Evolutionary conservation across 768 basidiomycete species (phyloP).

Genomic region (Gloeopeniophorella convolvens): DNA sequence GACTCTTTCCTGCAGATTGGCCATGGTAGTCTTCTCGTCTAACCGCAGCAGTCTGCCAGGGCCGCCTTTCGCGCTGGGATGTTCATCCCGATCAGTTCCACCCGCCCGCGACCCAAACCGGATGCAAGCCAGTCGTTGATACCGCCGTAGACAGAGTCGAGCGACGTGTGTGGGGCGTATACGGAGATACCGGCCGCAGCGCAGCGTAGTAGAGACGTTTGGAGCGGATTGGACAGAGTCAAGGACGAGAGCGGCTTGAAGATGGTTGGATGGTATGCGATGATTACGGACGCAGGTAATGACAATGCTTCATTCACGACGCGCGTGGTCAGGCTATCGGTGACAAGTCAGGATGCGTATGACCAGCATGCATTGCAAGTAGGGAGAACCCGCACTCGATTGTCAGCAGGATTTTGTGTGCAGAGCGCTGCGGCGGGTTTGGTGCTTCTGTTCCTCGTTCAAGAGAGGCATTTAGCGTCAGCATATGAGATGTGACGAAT

Average conservation of each 20-base stretch:
- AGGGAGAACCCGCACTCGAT: conserved; percentile 34
- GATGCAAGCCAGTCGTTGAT: conserved; percentile 86
- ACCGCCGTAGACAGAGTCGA: conserved; percentile 79
- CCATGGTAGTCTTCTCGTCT: conserved; percentile 16
- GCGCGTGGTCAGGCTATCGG: conserved; percentile 58
- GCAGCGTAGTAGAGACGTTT: conserved; percentile 72
- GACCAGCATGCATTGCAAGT: background rate
- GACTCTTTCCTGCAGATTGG: conserved; percentile 37
- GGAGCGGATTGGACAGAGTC: conserved; percentile 72
- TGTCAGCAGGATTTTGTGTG: conserved; percentile 35
- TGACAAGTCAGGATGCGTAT: conserved; percentile 7
- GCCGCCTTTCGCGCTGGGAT: conserved; percentile 30
- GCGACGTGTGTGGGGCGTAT: conserved; percentile 82
- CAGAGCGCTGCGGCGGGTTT: conserved; percentile 22
- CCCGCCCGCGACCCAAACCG: conserved; percentile 23
- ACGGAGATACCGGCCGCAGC: conserved; percentile 79
- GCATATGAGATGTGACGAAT: background rate
- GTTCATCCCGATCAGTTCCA: conserved; percentile 35
- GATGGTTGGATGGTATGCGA: conserved; percentile 83
- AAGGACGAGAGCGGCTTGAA: conserved; percentile 71
- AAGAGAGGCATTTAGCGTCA: background rate
- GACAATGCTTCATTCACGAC: conserved; percentile 65
- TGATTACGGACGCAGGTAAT: conserved; percentile 55
- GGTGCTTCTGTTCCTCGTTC: conserved; percentile 30
- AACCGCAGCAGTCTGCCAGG: conserved; percentile 9